These are phyloP conservation scores for Trichoderma guizhouense DNA, from an alignment of 2,329 filamentous ascomycete species.

Conservation along the genomic window DNA sequence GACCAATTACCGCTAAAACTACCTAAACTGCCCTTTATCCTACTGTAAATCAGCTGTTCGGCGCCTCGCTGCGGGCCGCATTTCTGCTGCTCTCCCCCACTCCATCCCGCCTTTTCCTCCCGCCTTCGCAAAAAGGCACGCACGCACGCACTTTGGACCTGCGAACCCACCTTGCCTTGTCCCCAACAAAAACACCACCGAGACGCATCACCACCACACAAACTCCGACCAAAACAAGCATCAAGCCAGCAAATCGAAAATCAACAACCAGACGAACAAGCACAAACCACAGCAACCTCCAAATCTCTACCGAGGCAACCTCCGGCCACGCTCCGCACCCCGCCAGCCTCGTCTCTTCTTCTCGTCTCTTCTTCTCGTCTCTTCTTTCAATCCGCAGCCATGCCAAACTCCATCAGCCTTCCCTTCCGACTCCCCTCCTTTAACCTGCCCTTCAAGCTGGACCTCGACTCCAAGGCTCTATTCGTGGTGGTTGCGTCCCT, in stretches of 20 bases:
- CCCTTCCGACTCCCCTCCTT: conserved; percentile 8
- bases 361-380: neutral
- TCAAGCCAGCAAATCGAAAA: neutral
- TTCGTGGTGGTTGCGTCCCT: conserved; percentile 28
- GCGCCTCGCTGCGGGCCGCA: neutral
- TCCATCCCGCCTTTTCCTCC: neutral
- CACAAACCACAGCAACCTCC: neutral
- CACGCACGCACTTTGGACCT: neutral
- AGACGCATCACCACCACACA: neutral
- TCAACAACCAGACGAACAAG: neutral
- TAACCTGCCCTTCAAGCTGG: conserved; percentile 1
- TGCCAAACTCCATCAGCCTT: conserved; percentile 8
- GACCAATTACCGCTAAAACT: neutral
- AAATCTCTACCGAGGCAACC: neutral
- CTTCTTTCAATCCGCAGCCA: neutral
- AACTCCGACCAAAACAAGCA: neutral
- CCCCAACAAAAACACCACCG: neutral
- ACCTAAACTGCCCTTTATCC: neutral
- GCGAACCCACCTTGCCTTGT: neutral
- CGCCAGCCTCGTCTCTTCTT: neutral
- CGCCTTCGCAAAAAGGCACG: neutral
- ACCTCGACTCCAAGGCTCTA: conserved; percentile 1
- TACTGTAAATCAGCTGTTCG: neutral
- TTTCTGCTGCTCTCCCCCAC: neutral
- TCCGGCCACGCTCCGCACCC: neutral